Base-by-base conservation (phyloP, 1,284 basidiomycete species). In the Pterula multifida region DNA sequence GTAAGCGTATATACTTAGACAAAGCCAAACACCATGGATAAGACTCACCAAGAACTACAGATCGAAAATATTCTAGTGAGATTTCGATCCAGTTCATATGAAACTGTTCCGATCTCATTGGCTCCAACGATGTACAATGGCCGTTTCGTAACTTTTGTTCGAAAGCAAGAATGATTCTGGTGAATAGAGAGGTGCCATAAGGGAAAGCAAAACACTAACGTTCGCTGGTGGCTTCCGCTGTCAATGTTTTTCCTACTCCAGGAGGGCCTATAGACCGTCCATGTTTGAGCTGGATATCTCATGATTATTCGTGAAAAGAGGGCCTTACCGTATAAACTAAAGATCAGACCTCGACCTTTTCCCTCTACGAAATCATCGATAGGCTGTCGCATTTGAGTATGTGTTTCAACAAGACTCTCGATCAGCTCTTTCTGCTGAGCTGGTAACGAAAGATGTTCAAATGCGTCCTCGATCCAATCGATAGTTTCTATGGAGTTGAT, bases 61-160 rank as follows among this genome's bases (percentile, higher is more conserved):
- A 47, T 61, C 58, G n/a, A 66, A 58, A 26, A 63, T 54, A 25
- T 32, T 15, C 53, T 49, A 21, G 48, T 50, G 9, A 67, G 55
- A 21, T 49, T 51, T n/a, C 48, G 28, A 32, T 67, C 66, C 21
- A 68, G 51, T 1, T 54, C 50, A 12, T 48, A 45, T 15, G 63
- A 58, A 3, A 48, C 47, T 4, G 58, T 63, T 2, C 65, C 65
- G 3, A 68, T 58, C 26, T 66, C 66, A 13, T 65, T 62, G 17
- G 65, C 63, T 44, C 58, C 60, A 49, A 65, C 56, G 4, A 56
- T 55, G 49, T 67, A 68, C 1, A 69, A 56, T 3, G 68, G 66
- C 9, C 61, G 57, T 25, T 15, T 32, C 15, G 28, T 32, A 32
- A 6, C 28, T 32, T n/a, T n/a, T n/a, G n/a, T n/a, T n/a, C n/a